A percentile compares a stretch with the other conserved stretches of the same genome.
phyloP scores from a whole-genome alignment of 805 yeast genomes.

The Pichia rugopelliculosa region DNA sequence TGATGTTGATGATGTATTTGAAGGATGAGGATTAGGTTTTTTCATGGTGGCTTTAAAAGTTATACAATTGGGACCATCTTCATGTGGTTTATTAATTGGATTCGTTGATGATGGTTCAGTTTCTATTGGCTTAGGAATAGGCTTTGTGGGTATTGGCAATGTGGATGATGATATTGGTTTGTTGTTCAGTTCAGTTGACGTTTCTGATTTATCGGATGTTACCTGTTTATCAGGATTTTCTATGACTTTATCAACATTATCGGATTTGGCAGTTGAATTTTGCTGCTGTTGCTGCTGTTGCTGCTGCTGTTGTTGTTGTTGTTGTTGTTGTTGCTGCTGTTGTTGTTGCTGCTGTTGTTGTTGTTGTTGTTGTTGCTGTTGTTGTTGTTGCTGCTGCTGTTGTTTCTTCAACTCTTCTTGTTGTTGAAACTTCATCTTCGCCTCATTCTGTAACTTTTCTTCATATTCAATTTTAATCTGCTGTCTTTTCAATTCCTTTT shows the following conservation, averaged over 20 bases:
- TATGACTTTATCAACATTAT: neutral
- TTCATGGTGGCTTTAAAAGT: neutral
- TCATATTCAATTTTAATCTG: neutral
- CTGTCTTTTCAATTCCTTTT: constrained; percentile 10
- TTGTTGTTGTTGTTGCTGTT: neutral
- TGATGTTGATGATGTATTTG: neutral
- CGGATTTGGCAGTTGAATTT: too few species aligned
- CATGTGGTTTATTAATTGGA: neutral
- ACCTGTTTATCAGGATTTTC: neutral
- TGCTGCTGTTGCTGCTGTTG: neutral
- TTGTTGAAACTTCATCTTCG: neutral
- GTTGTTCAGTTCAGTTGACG: too few species aligned
- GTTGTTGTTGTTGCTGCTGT: neutral
- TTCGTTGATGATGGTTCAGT: neutral
- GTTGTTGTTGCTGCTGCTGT: neutral
- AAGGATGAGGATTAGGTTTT: neutral
- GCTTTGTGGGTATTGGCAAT: neutral
- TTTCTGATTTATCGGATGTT: neutral
- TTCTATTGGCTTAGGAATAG: neutral
- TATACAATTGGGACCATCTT: neutral
- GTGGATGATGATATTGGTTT: neutral
- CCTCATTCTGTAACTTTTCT: neutral
- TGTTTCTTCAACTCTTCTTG: neutral
- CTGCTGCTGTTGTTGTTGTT: neutral
- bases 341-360: neutral